A percentile compares a stretch with the other conserved stretches of the same genome.
Evolutionary conservation across 2,329 filamentous ascomycete species (phyloP).

Genomic region (Cladosporium phlei): DNA sequence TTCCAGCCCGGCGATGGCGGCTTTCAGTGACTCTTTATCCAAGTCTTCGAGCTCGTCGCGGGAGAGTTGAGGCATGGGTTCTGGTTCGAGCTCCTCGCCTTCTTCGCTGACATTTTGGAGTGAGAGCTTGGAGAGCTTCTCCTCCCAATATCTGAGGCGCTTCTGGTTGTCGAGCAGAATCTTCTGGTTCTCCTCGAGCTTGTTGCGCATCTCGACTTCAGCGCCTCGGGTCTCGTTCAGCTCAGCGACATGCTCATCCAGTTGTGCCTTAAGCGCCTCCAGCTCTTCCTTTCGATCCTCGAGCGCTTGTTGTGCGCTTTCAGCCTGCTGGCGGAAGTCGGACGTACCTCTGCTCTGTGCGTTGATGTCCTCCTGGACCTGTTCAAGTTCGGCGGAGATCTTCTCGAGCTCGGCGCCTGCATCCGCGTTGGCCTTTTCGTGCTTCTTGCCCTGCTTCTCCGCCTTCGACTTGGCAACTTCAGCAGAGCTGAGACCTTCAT

Average conservation of each 20-base stretch:
- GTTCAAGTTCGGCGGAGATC: constrained; percentile 67
- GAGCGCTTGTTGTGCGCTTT: constrained; percentile 73
- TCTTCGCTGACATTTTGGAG: constrained; percentile 68
- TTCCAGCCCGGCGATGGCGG: constrained; percentile 61
- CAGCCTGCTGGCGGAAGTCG: constrained; percentile 65
- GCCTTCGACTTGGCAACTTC: constrained; percentile 89
- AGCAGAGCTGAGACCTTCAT: constrained; percentile 76
- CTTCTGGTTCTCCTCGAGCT: constrained; percentile 94
- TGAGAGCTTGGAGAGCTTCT: constrained; percentile 78
- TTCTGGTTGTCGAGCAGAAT: constrained; percentile 80
- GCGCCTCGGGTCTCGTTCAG: constrained; percentile 82
- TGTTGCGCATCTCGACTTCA: constrained; percentile 98
- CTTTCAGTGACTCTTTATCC: constrained; percentile 59
- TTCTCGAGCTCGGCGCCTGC: constrained; percentile 73
- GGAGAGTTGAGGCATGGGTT: constrained; percentile 73
- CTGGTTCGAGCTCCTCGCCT: constrained; percentile 50
- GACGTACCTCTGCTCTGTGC: constrained; percentile 72
- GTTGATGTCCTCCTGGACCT: constrained; percentile 71
- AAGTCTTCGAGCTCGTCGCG: constrained; percentile 62
- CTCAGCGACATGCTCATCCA: constrained; percentile 80
- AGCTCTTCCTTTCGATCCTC: constrained; percentile 77
- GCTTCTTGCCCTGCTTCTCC: constrained; percentile 84
- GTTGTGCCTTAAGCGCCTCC: constrained; percentile 70
- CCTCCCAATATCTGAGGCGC: constrained; percentile 77
- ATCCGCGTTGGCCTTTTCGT: constrained; percentile 75